A percentile compares a stretch with the other conserved stretches of the same genome.
phyloP scores from a whole-genome alignment of 148 eudicot species.

The Dysphania ambrosioides region DNA sequence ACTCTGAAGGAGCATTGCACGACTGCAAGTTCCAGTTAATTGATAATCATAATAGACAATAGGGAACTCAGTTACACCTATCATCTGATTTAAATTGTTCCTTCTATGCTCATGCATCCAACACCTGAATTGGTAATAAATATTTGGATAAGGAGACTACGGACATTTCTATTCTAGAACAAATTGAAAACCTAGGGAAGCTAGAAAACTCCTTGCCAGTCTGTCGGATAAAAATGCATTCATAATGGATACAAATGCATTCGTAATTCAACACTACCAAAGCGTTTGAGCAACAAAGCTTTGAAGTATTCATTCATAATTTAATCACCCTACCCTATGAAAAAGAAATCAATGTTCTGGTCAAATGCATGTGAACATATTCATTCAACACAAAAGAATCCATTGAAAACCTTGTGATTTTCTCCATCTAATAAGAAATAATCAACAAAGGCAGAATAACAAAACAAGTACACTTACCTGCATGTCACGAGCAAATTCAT shows the following conservation, averaged over 20 bases:
- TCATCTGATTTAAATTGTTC: not conserved
- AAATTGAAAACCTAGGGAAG: not conserved
- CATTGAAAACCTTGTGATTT: not conserved
- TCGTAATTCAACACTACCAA: not conserved
- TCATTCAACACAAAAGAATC: not conserved
- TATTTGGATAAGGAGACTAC: too few relatives aligned
- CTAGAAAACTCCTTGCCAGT: not conserved
- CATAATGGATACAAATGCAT: too few relatives aligned
- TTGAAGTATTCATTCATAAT: not conserved
- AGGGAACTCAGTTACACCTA: not conserved
- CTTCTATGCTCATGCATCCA: not conserved
- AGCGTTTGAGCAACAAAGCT: not conserved
- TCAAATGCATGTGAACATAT: not conserved
- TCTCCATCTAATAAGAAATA: not conserved
- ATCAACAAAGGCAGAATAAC: not conserved
- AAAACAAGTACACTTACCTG: conserved; percentile 52
- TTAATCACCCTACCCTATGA: not conserved
- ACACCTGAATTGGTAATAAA: not conserved
- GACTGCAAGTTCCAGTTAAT: conserved; percentile 1
- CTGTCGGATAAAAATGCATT: too few relatives aligned
- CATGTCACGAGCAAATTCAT: conserved; percentile 93
- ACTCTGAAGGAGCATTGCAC: not conserved
- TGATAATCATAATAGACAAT: not conserved
- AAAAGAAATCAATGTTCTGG: too few relatives aligned
- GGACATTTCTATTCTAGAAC: not conserved